phyloP scores from a whole-genome alignment of 176 grass and related monocot species.

The Carex littledalei region DNA sequence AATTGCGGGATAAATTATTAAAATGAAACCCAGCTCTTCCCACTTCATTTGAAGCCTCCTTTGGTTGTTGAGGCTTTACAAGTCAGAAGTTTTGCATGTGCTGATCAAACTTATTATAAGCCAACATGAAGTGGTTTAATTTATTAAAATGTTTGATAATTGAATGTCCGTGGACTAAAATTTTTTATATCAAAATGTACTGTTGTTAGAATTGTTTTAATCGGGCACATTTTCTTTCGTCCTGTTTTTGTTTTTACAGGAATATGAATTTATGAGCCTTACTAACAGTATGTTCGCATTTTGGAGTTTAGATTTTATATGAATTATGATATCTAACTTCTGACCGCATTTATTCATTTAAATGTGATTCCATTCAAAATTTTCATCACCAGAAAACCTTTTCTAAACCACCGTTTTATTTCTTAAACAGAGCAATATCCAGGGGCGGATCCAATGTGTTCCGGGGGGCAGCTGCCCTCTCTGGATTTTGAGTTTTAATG shows the following conservation, averaged over 20 bases:
- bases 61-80: not conserved
- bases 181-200: not conserved
- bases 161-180: not conserved
- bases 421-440: too few relatives aligned
- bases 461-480: too few relatives aligned
- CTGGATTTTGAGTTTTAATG: too few relatives aligned
- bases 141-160: not conserved
- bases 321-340: too few relatives aligned
- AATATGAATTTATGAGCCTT: not conserved
- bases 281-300: too few relatives aligned
- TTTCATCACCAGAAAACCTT: not conserved
- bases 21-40: not conserved
- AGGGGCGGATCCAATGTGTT: too few relatives aligned
- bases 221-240: not conserved
- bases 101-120: not conserved
- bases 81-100: conserved; percentile 11
- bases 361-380: not conserved
- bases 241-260: not conserved
- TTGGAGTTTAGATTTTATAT: too few relatives aligned
- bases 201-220: not conserved
- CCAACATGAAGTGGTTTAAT: not conserved
- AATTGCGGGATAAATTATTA: not conserved
- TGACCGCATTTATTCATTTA: not conserved
- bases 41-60: not conserved
- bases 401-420: too few relatives aligned